A percentile compares a stretch with the other conserved stretches of the same genome.
These are phyloP conservation scores for Violaceomyces palustris DNA, from an alignment of 1,284 basidiomycete species.

Conservation along the genomic window DNA sequence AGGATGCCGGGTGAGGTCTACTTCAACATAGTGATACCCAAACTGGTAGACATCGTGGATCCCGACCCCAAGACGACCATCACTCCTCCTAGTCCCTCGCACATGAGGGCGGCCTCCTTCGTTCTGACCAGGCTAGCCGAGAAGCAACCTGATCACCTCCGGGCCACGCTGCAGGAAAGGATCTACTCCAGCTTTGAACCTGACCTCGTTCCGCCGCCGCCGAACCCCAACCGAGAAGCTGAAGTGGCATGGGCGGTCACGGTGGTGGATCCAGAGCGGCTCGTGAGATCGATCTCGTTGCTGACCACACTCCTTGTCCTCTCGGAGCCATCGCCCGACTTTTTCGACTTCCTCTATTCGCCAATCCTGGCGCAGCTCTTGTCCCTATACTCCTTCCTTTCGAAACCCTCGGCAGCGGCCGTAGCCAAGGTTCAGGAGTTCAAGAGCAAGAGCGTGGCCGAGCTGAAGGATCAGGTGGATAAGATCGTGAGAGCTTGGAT, in stretches of 20 bases:
- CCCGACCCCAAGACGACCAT: slow-evolving; percentile 13
- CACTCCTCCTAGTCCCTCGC: slow-evolving; percentile 24
- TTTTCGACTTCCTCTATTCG: slow-evolving; percentile 26
- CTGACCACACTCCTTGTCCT: slow-evolving; percentile 28
- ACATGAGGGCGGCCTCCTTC: slow-evolving; percentile 39
- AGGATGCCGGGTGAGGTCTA: slow-evolving; percentile 22
- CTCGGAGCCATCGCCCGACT: slow-evolving; percentile 41
- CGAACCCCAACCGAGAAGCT: no score
- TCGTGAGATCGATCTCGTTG: slow-evolving; percentile 10
- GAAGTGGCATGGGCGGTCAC: no score
- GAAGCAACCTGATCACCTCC: slow-evolving; percentile 10
- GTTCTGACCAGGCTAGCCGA: slow-evolving; percentile 30
- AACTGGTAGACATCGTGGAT: slow-evolving; percentile 27
- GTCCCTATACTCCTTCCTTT: slow-evolving; percentile 20
- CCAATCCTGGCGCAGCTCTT: slow-evolving; percentile 31
- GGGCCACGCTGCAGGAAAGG: slow-evolving; percentile 5
- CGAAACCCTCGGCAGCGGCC: neutral
- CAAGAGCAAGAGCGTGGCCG: slow-evolving; percentile 5
- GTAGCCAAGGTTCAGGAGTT: slow-evolving; percentile 15
- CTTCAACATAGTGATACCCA: slow-evolving; percentile 20
- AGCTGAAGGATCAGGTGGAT: slow-evolving; percentile 15
- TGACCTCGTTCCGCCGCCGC: neutral
- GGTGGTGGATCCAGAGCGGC: neutral
- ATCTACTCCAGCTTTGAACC: slow-evolving; percentile 15
- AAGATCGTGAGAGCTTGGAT: slow-evolving; percentile 36